phyloP scores from a whole-genome alignment of 2,329 filamentous ascomycete species.

The Nigrospora osmanthi region DNA sequence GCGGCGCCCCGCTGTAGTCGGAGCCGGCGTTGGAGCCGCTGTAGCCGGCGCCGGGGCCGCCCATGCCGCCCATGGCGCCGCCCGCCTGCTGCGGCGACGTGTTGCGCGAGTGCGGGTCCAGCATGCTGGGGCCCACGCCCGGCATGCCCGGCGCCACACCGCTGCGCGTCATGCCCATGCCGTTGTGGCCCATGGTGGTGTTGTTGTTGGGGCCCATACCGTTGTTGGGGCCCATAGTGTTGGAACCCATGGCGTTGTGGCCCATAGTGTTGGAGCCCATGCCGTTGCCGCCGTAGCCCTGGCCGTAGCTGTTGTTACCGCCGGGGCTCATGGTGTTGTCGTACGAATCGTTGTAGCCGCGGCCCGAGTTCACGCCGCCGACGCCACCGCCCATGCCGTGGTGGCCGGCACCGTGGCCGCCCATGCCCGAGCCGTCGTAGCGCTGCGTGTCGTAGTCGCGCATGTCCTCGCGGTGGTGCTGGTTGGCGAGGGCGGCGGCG shows the following conservation, averaged over 20 bases:
- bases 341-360: slow-evolving; percentile 2
- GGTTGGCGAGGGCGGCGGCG: slow-evolving; percentile 4
- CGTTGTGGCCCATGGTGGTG: neutral
- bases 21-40: neutral
- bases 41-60: neutral
- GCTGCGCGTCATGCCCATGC: neutral
- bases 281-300: neutral
- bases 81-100: neutral
- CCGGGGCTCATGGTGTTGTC: neutral
- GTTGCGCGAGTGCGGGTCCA: too few relatives aligned
- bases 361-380: neutral
- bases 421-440: neutral
- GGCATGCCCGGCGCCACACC: neutral
- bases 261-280: neutral
- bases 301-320: neutral
- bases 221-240: neutral
- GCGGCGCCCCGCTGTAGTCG: neutral
- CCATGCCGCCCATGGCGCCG: neutral
- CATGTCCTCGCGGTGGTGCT: slow-evolving; percentile 3
- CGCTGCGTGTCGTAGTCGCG: slow-evolving; percentile 3
- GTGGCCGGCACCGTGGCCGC: too few relatives aligned
- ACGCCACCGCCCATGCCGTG: too few relatives aligned
- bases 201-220: neutral
- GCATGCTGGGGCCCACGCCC: neutral
- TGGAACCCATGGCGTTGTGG: neutral